phyloP scores from a whole-genome alignment of 2,329 filamentous ascomycete species.

The Fusarium scirpi region DNA sequence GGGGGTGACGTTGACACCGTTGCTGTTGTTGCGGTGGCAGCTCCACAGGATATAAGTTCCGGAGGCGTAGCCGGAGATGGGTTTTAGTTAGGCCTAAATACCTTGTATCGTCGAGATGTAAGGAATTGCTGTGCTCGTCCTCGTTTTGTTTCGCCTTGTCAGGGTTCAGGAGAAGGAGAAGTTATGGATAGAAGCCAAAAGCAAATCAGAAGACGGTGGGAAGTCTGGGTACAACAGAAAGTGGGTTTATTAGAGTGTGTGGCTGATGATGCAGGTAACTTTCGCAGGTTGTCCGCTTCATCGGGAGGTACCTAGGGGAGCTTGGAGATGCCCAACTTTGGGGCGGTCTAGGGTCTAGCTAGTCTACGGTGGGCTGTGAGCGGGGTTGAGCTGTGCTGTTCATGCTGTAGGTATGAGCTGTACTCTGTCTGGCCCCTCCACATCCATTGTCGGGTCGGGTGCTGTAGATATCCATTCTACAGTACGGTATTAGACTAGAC shows the following conservation, averaged over 20 bases:
- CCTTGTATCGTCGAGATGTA: conserved; percentile 23
- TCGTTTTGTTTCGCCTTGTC: conserved; percentile 4
- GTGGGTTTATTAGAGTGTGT: conserved; percentile 35
- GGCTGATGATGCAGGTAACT: conserved; percentile 48
- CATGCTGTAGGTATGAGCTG: conserved; percentile 27
- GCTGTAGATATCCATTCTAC: conserved; percentile 9
- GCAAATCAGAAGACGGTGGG: conserved; percentile 27
- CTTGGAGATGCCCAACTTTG: conserved; percentile 35
- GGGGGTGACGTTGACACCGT: conserved; percentile 48
- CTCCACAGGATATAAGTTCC: conserved; percentile 43
- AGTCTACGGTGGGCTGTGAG: conserved; percentile 19
- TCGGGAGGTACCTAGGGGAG: conserved; percentile 6
- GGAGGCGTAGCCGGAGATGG: conserved; percentile 30
- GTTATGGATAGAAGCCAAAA: conserved; percentile 28
- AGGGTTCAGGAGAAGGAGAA: conserved; percentile 27
- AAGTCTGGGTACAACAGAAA: conserved; percentile 16
- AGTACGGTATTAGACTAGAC: neutral
- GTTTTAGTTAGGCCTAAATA: conserved; percentile 8
- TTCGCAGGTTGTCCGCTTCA: conserved; percentile 25
- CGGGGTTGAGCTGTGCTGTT: conserved; percentile 33
- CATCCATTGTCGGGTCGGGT: neutral
- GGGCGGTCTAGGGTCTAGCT: conserved; percentile 37
- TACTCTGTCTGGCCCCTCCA: conserved; percentile 3
- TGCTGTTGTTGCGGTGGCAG: conserved; percentile 48
- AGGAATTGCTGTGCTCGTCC: conserved; percentile 18